Evolutionary conservation across 495 filamentous ascomycete species (phyloP).

Genomic region (Tuber aestivum): DNA sequence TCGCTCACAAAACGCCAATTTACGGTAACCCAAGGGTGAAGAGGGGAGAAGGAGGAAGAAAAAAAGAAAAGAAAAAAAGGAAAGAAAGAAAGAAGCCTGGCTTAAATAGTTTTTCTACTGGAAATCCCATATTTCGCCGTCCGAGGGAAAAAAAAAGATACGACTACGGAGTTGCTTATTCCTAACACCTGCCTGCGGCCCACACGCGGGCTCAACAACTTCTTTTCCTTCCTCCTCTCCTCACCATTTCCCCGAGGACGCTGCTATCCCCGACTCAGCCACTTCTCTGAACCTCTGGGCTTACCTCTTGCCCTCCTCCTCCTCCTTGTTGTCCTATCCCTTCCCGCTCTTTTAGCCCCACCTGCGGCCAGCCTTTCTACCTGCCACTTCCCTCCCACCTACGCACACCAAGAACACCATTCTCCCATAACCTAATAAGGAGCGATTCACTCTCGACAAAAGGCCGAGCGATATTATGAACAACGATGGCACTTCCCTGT

Average conservation of each 20-base stretch:
- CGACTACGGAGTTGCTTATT: conserved; percentile 37
- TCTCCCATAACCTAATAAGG: conserved; percentile 16
- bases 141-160: conserved; percentile 26
- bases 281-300: conserved; percentile 15
- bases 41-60: background rate
- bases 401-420: conserved; percentile 7
- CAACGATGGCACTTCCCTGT: conserved; percentile 35
- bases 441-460: conserved; percentile 13
- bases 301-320: conserved; percentile 4
- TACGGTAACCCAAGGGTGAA: background rate
- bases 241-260: background rate
- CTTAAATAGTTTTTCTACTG: background rate
- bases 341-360: conserved; percentile 26
- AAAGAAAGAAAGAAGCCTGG: background rate
- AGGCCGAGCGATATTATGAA: conserved; percentile 28
- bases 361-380: conserved; percentile 12
- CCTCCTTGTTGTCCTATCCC: conserved; percentile 8
- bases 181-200: conserved; percentile 36
- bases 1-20: background rate
- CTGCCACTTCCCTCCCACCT: conserved; percentile 12
- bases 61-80: conserved; percentile 14
- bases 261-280: background rate
- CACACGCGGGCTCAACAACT: conserved; percentile 41
- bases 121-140: conserved; percentile 15
- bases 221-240: background rate